Base-by-base conservation (phyloP, 208 protist genomes). In the Strigomonas culicis region DNA sequence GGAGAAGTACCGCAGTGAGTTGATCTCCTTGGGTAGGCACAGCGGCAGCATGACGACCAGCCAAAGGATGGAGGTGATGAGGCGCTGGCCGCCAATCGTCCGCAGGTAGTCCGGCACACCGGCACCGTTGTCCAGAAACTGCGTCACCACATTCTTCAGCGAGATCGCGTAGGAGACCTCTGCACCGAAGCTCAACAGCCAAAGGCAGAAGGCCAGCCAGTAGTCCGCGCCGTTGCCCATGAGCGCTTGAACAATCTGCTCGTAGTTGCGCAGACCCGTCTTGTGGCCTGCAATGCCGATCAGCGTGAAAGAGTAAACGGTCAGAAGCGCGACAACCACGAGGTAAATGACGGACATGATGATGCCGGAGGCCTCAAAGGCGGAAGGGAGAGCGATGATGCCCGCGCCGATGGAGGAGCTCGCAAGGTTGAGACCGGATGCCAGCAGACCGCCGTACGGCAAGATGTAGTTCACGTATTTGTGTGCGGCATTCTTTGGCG, bases 1-100 rank as follows among this genome's bases (percentile, higher is more conserved):
- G 22, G 80, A 86, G 39, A 79, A 43, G 59, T 86, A 84, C 17
- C 86, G 80, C n/a, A 93, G 71, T 0, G 77, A 73, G 71, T 93
- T 78, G 52, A 93, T 80, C 28, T 76, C 58, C 68, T 79, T 75
- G 13, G 77, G 80, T 24, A 88, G 63, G n/a, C 73, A 75, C 32
- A 88, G 44, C n/a, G 86, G 86, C 17, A 90, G 70, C 70, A 93
- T 87, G 36, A 80, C 63, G 25, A 70, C 52, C 1, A 82, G 36
- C 80, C 76, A 90, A 13, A 90, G 30, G n/a, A 82, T 25, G 19
- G 60, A 47, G 13, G 71, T 74, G 21, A 90, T 24, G 6, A 90
- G 70, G 32, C 71, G 79, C 28, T 71, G 53, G 6, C 75, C 78
- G 24, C 58, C 61, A 0, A 17, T 58, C 25, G 31, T 43, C 4